Conservation (phyloP, 257 asterid species). For the Scutellaria minor region DNA sequence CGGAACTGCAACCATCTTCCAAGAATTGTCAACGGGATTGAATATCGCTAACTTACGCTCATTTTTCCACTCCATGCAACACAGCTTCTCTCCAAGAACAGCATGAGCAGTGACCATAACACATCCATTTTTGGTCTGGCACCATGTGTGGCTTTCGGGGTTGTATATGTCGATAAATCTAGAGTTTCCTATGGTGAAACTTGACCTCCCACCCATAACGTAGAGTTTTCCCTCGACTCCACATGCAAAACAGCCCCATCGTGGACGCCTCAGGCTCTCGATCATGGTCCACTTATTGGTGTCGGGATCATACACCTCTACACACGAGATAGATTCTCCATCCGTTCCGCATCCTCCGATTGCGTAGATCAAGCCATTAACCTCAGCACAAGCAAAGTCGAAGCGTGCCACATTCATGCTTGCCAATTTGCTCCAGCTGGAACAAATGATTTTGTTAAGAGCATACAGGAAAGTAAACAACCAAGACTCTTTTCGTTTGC, state of each 20-base stretch:
- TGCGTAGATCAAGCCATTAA: constrained; percentile 67
- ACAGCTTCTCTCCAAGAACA: constrained; percentile 67
- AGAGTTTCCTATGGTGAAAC: constrained; percentile 80
- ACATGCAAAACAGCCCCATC: constrained; percentile 83
- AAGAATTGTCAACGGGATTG: constrained; percentile 55
- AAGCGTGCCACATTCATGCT: constrained; percentile 75
- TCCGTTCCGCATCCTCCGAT: constrained; percentile 79
- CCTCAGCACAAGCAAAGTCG: constrained; percentile 87
- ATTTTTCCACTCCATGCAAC: constrained; percentile 86
- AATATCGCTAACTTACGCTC: constrained; percentile 68
- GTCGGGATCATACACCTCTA: constrained; percentile 77
- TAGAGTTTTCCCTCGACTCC: constrained; percentile 73
- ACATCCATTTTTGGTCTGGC: constrained; percentile 78
- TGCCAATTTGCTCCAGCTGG: constrained; percentile 85
- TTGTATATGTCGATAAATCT: constrained; percentile 66
- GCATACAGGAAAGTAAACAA: no score
- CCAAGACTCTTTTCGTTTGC: no score
- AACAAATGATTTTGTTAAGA: not conserved
- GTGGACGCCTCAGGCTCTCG: constrained; percentile 68
- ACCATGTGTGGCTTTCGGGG: constrained; percentile 61
- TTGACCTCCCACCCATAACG: constrained; percentile 88
- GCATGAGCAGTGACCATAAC: constrained; percentile 92
- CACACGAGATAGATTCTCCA: constrained; percentile 69
- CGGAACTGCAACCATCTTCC: constrained; percentile 73
- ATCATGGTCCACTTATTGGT: constrained; percentile 60